Evolutionary conservation across 169 alveolate genomes (phyloP), one percentile per base, ranked within the genome.

Genomic region (Ichthyophthirius multifiliis): DNA sequence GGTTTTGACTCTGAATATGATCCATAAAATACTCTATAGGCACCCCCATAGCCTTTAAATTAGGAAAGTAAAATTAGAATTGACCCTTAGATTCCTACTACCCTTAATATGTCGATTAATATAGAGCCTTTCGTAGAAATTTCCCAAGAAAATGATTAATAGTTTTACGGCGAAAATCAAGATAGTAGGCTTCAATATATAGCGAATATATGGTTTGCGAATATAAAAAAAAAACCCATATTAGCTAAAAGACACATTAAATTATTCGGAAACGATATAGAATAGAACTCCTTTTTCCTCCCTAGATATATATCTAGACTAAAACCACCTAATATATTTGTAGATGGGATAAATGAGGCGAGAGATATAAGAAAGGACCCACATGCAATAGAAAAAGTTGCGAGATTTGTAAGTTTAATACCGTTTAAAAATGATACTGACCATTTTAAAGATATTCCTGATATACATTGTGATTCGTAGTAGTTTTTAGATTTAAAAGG

Each of bases 401-500:
- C 97, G 5, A 89, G 97, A 82, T 96, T 83, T 88, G 98, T 96
- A 31, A 83, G 96, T 16, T 81, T 94, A 45, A 91, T 96, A 16
- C 97, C 98, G 23, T 93, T 94, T 76, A 84, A 92, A 20, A 94
- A 90, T 43, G 98, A 96, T 81, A 87, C 84, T 75, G 88, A 86
- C 79, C 86, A 94, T 15, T 93, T 94, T 77, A 91, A 84, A 73
- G 97, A 92, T 45, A 67, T 92, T 88, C 97, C 98, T 12, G 98
- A 96, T 84, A 65, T 93, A 30, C 94, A 95, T 95, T 90, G 96
- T 62, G 93, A 93, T 16, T 90, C 92, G 76, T 89, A 96, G 63
- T 94, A 94, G 84, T 94, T 96, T 76, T 71, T 96, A 39, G 97
- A 92, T 88, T 83, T 95, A 62, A 92, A 96, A 4, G 95, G 95